Evolutionary conservation across 2,329 filamentous ascomycete species (phyloP).

Genomic region (Aspergillus quadricinctus): DNA sequence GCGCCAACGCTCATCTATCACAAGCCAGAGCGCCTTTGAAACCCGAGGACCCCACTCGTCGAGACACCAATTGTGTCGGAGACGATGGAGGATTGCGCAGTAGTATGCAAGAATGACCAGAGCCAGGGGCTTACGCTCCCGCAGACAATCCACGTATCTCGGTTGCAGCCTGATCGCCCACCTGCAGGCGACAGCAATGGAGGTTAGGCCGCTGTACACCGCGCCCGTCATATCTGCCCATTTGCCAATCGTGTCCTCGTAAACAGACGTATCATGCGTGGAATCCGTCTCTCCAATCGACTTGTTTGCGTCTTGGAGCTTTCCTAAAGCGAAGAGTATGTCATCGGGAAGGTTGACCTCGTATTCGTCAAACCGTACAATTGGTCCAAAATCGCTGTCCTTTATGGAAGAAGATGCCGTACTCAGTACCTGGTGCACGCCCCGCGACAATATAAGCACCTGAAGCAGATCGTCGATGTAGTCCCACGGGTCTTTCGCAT

Average conservation of each 20-base stretch:
- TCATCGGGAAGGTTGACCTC: slow-evolving; percentile 19
- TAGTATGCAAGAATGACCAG: slow-evolving; percentile 60
- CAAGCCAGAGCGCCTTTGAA: slow-evolving; percentile 54
- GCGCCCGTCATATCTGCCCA: slow-evolving; percentile 24
- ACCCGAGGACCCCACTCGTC: slow-evolving; percentile 62
- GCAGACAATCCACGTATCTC: slow-evolving; percentile 33
- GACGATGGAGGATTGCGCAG: slow-evolving; percentile 56
- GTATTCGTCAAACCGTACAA: slow-evolving; percentile 23
- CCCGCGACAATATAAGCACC: slow-evolving; percentile 31
- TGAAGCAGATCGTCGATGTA: slow-evolving; percentile 32
- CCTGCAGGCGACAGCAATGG: slow-evolving; percentile 43
- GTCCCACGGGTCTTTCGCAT: slow-evolving; percentile 22
- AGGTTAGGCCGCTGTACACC: slow-evolving; percentile 43
- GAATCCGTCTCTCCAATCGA: slow-evolving; percentile 15
- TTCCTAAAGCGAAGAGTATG: slow-evolving; percentile 14
- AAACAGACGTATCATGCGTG: slow-evolving; percentile 21
- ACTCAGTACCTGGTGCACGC: slow-evolving; percentile 31
- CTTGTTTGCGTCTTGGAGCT: slow-evolving; percentile 26
- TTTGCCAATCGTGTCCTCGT: slow-evolving; percentile 23
- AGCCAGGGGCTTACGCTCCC: slow-evolving; percentile 34
- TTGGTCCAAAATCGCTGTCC: slow-evolving; percentile 23
- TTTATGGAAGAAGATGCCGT: slow-evolving; percentile 21
- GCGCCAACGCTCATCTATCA: slow-evolving; percentile 29
- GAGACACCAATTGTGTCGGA: slow-evolving; percentile 62
- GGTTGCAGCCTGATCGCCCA: slow-evolving; percentile 36